phyloP scores from a whole-genome alignment of 2,329 filamentous ascomycete species.

The Fusarium domesticum region DNA sequence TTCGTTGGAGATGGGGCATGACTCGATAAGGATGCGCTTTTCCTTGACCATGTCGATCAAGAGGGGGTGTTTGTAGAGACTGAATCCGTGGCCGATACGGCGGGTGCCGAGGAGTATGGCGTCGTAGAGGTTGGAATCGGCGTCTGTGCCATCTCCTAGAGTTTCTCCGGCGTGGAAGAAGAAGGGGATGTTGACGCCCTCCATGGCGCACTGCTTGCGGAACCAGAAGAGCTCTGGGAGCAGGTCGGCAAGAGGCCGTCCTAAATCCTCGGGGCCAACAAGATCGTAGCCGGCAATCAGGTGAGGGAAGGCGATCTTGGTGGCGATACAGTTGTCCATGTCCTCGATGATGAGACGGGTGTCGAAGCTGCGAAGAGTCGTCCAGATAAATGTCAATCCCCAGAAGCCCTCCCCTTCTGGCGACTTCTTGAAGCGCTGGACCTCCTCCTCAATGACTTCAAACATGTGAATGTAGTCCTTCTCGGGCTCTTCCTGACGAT shows the following conservation, averaged over 20 bases:
- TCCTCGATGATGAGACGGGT: constrained; percentile 67
- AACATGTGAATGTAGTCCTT: constrained; percentile 68
- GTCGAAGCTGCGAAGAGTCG: constrained; percentile 61
- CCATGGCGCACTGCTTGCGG: constrained; percentile 74
- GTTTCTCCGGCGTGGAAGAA: constrained; percentile 95
- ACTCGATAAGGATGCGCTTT: constrained; percentile 82
- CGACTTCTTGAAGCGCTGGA: constrained; percentile 69
- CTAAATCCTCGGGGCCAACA: constrained; percentile 81
- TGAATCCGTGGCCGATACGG: constrained; percentile 86
- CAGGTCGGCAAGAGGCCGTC: constrained; percentile 71
- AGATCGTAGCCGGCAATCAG: constrained; percentile 85
- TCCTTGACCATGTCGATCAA: constrained; percentile 87
- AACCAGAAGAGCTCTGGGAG: constrained; percentile 92
- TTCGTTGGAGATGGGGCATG: constrained; percentile 88
- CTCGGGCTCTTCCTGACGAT: constrained; percentile 64
- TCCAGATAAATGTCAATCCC: constrained; percentile 85
- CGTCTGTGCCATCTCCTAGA: constrained; percentile 68
- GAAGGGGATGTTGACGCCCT: constrained; percentile 81
- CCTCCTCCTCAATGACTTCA: constrained; percentile 70
- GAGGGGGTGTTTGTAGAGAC: constrained; percentile 86
- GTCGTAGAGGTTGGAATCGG: constrained; percentile 83
- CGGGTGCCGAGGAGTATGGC: constrained; percentile 82
- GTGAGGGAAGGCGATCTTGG: constrained; percentile 75
- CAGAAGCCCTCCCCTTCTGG: constrained; percentile 74
- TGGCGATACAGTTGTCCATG: constrained; percentile 84